Conservation (phyloP, 176 grass and related monocot species). For the Saccharum spontaneum region DNA sequence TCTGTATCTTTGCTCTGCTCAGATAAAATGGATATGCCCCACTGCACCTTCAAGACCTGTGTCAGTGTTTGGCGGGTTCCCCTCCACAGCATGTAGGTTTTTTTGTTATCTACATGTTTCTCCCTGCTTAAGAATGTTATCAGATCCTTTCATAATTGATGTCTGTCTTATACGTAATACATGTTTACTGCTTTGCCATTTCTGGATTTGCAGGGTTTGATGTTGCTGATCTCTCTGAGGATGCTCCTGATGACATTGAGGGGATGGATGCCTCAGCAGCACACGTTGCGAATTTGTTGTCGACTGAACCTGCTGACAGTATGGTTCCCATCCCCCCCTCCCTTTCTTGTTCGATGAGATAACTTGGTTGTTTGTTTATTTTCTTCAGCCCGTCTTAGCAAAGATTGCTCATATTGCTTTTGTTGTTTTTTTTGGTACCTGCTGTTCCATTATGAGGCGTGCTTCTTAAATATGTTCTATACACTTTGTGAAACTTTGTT, state of each 20-base stretch:
- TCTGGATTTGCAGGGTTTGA: conserved; percentile 75
- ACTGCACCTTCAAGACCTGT: conserved; percentile 82
- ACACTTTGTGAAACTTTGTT: background rate
- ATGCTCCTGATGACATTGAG: conserved; percentile 71
- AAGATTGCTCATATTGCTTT: background rate
- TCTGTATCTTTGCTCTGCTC: conserved; percentile 20
- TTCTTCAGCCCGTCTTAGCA: conserved; percentile 10
- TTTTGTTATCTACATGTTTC: conserved; percentile 6
- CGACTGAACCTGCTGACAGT: conserved; percentile 89
- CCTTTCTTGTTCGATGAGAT: background rate
- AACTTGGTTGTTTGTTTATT: background rate
- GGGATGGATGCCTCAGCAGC: conserved; percentile 89
- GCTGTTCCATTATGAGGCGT: background rate
- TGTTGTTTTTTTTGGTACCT: background rate
- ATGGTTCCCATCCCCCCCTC: conserved; percentile 26
- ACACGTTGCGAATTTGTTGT: conserved; percentile 95
- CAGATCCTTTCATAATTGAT: conserved; percentile 15
- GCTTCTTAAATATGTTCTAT: background rate
- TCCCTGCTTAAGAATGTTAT: conserved; percentile 2
- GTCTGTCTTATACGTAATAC: background rate
- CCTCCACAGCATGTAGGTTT: conserved; percentile 82
- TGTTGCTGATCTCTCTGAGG: conserved; percentile 84
- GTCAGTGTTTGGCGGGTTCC: conserved; percentile 82
- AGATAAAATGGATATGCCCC: conserved; percentile 99
- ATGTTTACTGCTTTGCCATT: background rate